Conservation (phyloP, 495 filamentous ascomycete species). For the Amphirosellinia nigrospora region DNA sequence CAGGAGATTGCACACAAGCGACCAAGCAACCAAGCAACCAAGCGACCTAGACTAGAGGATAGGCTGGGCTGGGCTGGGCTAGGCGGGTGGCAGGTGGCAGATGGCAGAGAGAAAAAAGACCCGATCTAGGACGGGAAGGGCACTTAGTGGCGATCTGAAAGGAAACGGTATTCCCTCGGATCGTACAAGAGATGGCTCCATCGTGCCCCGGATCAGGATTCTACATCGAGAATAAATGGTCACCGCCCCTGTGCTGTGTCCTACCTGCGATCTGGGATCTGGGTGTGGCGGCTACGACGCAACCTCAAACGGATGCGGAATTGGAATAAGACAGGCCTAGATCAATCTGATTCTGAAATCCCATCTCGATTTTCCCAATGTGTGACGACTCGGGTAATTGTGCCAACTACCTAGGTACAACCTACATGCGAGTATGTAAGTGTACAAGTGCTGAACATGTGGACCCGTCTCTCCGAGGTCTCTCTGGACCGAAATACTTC, state of each 20-base stretch:
- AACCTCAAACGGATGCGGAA: background rate
- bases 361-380: slow-evolving; percentile 3
- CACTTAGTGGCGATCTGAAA: slow-evolving; percentile 16
- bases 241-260: background rate
- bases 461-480: background rate
- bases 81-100: too few relatives aligned
- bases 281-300: background rate
- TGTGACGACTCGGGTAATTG: background rate
- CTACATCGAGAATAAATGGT: slow-evolving; percentile 6
- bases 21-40: background rate
- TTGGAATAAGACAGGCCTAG: background rate
- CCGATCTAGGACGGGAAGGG: background rate
- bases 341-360: background rate
- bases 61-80: too few relatives aligned
- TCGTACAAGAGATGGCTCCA: slow-evolving; percentile 13
- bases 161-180: slow-evolving; percentile 11
- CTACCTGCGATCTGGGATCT: too few relatives aligned
- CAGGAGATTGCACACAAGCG: background rate
- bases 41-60: background rate
- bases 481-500: background rate
- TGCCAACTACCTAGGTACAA: background rate
- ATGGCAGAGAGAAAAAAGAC: slow-evolving; percentile 1
- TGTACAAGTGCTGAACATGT: background rate
- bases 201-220: slow-evolving; percentile 18
- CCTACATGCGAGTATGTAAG: background rate